A percentile compares a stretch with the other conserved stretches of the same genome.
Conservation (phyloP, 306 rosid genomes). For the Vicia villosa region DNA sequence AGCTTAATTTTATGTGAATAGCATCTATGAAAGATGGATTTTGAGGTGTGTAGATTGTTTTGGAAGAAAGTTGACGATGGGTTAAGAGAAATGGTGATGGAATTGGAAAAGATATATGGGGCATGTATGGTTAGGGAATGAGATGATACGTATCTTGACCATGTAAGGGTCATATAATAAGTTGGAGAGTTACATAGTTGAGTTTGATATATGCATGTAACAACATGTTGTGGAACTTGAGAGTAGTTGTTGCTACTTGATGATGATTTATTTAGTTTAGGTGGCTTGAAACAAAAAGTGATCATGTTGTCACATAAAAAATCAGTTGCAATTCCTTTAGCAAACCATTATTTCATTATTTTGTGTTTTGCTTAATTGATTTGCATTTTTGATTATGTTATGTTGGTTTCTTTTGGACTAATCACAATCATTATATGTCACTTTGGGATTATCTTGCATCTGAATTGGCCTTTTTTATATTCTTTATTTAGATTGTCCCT, state of each 20-base stretch:
- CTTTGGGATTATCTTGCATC: not conserved
- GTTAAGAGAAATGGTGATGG: not conserved
- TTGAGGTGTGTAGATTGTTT: not conserved
- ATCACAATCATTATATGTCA: not conserved
- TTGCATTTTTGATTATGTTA: not conserved
- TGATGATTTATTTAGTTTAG: not conserved
- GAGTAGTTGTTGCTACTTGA: not conserved
- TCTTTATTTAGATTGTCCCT: too few relatives aligned
- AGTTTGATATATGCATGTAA: slow-evolving; percentile 8
- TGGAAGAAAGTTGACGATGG: not conserved
- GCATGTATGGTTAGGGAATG: not conserved
- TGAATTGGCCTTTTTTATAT: not conserved
- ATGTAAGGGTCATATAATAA: not conserved
- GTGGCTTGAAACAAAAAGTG: not conserved
- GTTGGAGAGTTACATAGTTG: not conserved
- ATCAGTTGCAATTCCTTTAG: too few relatives aligned
- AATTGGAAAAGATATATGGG: not conserved
- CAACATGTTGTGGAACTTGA: not conserved
- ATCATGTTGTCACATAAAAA: not conserved
- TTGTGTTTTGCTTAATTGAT: not conserved
- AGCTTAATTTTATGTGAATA: not conserved
- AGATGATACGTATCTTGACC: not conserved
- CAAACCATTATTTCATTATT: not conserved
- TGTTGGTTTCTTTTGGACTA: not conserved
- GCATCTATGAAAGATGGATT: not conserved